A percentile compares a stretch with the other conserved stretches of the same genome.
Conservation (phyloP, 139 green algal species). For the Marvania coccoides region DNA sequence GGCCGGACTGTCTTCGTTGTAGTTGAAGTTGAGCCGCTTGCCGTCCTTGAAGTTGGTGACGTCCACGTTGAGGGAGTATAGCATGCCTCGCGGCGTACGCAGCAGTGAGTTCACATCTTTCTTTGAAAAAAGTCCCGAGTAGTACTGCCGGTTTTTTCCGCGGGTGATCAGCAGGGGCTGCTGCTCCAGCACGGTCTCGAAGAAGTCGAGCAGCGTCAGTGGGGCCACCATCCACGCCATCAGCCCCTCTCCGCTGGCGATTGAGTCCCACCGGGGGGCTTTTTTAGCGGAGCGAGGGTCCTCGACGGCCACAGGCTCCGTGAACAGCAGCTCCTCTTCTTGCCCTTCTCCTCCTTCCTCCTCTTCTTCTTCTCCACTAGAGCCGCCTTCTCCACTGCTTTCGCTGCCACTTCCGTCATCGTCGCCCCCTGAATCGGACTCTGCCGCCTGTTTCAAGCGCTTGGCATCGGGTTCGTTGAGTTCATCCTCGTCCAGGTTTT, state of each 20-base stretch:
- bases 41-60: slow-evolving; percentile 43
- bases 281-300: slow-evolving; percentile 3
- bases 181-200: not conserved
- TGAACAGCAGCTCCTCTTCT: not conserved
- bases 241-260: not conserved
- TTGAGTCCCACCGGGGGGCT: not conserved
- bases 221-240: not conserved
- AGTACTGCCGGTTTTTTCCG: slow-evolving; percentile 17
- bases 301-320: slow-evolving; percentile 11
- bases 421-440: not conserved
- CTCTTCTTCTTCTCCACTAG: not conserved
- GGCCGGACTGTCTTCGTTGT: slow-evolving; percentile 15
- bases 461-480: not conserved
- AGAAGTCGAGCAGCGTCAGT: not conserved
- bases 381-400: not conserved
- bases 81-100: slow-evolving; percentile 15
- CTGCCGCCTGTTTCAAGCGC: not conserved
- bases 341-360: not conserved
- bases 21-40: slow-evolving; percentile 44
- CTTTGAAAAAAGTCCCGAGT: slow-evolving; percentile 31
- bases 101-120: slow-evolving; percentile 36
- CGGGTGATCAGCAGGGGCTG: slow-evolving; percentile 44
- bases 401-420: not conserved
- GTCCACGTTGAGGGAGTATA: slow-evolving; percentile 61
- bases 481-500: not conserved